phyloP scores from a whole-genome alignment of 2,329 filamentous ascomycete genomes.

The Talaromyces islandicus region DNA sequence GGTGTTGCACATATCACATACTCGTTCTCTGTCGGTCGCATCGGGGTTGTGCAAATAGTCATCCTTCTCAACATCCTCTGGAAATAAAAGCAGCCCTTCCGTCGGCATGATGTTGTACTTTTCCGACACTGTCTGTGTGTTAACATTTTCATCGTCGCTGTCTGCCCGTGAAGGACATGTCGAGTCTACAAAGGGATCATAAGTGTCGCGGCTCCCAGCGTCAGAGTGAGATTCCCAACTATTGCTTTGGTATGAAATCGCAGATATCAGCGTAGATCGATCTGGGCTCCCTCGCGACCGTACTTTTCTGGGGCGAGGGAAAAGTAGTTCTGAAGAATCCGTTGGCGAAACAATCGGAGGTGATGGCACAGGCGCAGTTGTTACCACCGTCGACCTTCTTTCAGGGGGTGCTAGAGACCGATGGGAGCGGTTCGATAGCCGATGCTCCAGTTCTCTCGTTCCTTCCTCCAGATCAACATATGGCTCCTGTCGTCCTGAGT shows the following conservation, averaged over 20 bases:
- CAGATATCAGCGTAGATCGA: conserved; percentile 45
- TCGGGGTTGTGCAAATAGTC: conserved; percentile 68
- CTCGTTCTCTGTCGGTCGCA: conserved; percentile 54
- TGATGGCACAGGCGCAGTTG: conserved; percentile 35
- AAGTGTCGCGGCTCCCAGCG: conserved; percentile 46
- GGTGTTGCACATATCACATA: conserved; percentile 60
- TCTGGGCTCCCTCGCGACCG: conserved; percentile 48
- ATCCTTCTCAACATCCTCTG: conserved; percentile 68
- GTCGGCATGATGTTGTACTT: conserved; percentile 69
- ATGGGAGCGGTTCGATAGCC: conserved; percentile 2
- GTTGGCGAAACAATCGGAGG: conserved; percentile 39
- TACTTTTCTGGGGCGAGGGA: conserved; percentile 38
- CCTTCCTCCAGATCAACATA: conserved; percentile 32
- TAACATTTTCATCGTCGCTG: conserved; percentile 61
- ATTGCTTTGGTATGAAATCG: conserved; percentile 54
- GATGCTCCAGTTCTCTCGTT: conserved; percentile 3
- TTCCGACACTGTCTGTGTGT: conserved; percentile 66
- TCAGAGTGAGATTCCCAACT: conserved; percentile 57
- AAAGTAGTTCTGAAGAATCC: conserved; percentile 34
- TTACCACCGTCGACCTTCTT: conserved; percentile 16
- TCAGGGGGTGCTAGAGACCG: conserved; percentile 11
- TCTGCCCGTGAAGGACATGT: conserved; percentile 52
- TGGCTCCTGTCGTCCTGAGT: conserved; percentile 54
- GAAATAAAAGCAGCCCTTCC: conserved; percentile 60
- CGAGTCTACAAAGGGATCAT: conserved; percentile 58